A percentile compares a stretch with the other conserved stretches of the same genome.
Evolutionary conservation across 1,139 yeast species (phyloP).

Genomic region (Scheffersomyces quercinus): DNA sequence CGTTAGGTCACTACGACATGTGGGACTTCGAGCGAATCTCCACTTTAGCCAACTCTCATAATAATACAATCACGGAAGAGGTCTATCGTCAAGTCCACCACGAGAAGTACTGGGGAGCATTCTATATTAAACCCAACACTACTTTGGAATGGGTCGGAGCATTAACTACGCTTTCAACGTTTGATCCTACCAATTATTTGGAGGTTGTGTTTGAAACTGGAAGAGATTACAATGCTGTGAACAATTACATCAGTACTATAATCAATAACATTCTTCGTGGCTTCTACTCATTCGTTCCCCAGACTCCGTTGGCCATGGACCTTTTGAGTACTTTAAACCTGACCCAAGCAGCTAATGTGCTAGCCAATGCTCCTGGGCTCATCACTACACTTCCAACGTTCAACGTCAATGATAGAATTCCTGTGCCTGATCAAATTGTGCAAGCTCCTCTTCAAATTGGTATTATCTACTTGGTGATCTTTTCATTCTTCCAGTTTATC

Average conservation of each 20-base stretch:
- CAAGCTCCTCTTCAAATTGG: slow-evolving; percentile 38
- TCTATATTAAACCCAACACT: slow-evolving; percentile 30
- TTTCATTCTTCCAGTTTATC: slow-evolving; percentile 33
- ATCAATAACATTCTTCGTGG: slow-evolving; percentile 16
- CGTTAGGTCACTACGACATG: slow-evolving; percentile 25
- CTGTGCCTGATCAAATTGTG: slow-evolving; percentile 23
- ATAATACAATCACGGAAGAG: slow-evolving; percentile 25
- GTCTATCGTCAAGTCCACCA: slow-evolving; percentile 31
- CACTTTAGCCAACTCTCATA: slow-evolving; percentile 17
- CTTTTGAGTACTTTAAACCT: slow-evolving; percentile 22
- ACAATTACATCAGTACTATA: slow-evolving; percentile 20
- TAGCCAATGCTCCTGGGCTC: slow-evolving; percentile 22
- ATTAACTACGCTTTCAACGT: slow-evolving; percentile 14
- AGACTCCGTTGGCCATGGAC: slow-evolving; percentile 19
- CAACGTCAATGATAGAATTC: slow-evolving; percentile 17
- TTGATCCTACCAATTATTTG: slow-evolving; percentile 19
- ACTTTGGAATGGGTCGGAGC: slow-evolving; percentile 22
- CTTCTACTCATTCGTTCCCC: slow-evolving; percentile 16
- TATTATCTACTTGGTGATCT: slow-evolving; percentile 30
- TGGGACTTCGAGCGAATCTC: slow-evolving; percentile 21
- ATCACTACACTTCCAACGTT: slow-evolving; percentile 27
- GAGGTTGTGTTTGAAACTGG: slow-evolving; percentile 34
- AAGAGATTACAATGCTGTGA: slow-evolving; percentile 31
- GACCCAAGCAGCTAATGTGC: slow-evolving; percentile 16
- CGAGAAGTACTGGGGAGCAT: slow-evolving; percentile 32